Conservation (phyloP, 352 stramenopile genomes). For the Phytophthora idaei region DNA sequence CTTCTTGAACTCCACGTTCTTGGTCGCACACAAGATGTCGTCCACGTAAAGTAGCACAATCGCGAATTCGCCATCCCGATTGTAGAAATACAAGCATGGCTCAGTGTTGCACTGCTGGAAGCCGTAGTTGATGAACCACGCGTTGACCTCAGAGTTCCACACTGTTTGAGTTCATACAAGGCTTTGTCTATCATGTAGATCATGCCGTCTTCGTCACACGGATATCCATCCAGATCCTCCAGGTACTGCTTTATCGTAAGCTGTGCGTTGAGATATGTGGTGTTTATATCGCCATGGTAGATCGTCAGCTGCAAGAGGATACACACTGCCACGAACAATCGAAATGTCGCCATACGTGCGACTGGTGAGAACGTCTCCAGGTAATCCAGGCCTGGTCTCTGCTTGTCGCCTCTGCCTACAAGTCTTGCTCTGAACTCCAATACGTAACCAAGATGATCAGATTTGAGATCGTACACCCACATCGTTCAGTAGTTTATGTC, state of each 20-base stretch:
- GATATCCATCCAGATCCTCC: neutral
- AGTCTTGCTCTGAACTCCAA: neutral
- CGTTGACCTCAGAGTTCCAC: conserved; percentile 3
- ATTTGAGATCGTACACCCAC: neutral
- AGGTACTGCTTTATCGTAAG: neutral
- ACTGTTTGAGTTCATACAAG: neutral
- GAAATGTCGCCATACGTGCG: conserved; percentile 14
- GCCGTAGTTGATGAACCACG: neutral
- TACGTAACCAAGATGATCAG: neutral
- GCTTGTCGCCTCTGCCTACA: neutral
- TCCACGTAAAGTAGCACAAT: conserved; percentile 6
- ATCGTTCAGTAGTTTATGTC: neutral
- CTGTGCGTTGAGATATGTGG: neutral
- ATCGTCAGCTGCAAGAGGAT: neutral
- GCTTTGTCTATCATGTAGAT: conserved; percentile 6
- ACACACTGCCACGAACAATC: conserved; percentile 2
- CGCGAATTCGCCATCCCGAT: neutral
- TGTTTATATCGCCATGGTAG: conserved; percentile 6
- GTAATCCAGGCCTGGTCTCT: conserved; percentile 1
- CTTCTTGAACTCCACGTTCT: neutral
- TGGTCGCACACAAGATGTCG: conserved; percentile 1
- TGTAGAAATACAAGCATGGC: neutral
- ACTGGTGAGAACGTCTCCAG: conserved; percentile 4
- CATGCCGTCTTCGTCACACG: neutral
- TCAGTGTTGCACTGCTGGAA: conserved; percentile 1